Percentiles rank a stretch among this genome's conserved stretches.
These are phyloP conservation scores for Oryza punctata DNA, from an alignment of 176 grass and related monocot genomes.

Conservation along the genomic window DNA sequence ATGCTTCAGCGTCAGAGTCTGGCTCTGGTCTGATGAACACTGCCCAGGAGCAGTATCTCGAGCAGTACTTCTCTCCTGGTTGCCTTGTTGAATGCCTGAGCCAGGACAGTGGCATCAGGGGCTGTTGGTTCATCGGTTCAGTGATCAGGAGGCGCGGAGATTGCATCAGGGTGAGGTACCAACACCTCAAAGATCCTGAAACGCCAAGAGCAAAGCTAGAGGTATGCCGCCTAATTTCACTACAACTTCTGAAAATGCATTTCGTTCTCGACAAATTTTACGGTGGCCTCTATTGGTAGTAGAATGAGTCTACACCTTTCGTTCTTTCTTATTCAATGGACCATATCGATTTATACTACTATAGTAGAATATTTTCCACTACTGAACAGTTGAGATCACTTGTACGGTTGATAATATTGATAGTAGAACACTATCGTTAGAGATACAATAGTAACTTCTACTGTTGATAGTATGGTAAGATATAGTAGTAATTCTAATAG, in stretches of 20 bases:
- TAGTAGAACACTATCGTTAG: no score
- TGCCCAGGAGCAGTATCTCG: conserved; percentile 2
- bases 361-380: no score
- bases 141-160: conserved; percentile 39
- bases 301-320: no score
- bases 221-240: conserved; percentile 32
- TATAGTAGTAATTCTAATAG: no score
- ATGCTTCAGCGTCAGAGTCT: neutral
- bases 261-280: neutral
- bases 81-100: conserved; percentile 48
- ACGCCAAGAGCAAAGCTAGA: conserved; percentile 36
- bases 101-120: conserved; percentile 71
- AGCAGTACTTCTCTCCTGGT: conserved; percentile 40
- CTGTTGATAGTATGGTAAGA: no score
- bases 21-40: conserved; percentile 10
- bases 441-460: no score
- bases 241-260: neutral
- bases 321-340: no score
- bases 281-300: no score
- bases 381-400: no score
- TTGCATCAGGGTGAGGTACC: conserved; percentile 56
- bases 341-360: no score
- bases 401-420: no score
- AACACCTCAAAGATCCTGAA: conserved; percentile 50
- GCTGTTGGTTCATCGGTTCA: conserved; percentile 68